Evolutionary conservation across 225 moss, liverwort and hornwort species (phyloP).

Genomic region (Takakia lepidozioides): DNA sequence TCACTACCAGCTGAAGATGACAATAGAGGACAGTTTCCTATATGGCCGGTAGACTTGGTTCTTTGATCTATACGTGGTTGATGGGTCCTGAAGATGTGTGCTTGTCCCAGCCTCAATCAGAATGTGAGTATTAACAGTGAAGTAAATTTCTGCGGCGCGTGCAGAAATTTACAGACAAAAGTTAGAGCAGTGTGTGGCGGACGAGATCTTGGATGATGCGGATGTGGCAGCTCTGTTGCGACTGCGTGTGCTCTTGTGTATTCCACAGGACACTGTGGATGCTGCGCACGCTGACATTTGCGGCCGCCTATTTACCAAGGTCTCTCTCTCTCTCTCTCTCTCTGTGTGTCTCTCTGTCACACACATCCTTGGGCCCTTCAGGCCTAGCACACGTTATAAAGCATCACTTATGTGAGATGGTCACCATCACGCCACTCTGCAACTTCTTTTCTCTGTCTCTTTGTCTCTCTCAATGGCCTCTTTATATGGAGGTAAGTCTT

Average conservation of each 20-base stretch:
- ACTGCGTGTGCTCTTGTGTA: constrained; percentile 82
- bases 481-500: too few relatives aligned
- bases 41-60: not conserved
- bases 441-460: too few relatives aligned
- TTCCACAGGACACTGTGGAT: constrained; percentile 79
- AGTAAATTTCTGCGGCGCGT: not conserved
- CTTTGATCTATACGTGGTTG: not conserved
- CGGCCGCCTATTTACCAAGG: constrained; percentile 87
- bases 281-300: constrained; percentile 76
- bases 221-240: constrained; percentile 77
- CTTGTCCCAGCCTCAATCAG: too few relatives aligned
- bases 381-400: too few relatives aligned
- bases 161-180: constrained; percentile 97
- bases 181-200: constrained; percentile 89
- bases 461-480: too few relatives aligned
- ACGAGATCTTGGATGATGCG: constrained; percentile 80
- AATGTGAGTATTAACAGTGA: too few relatives aligned
- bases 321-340: constrained; percentile 7
- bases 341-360: not conserved
- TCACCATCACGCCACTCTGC: too few relatives aligned
- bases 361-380: too few relatives aligned
- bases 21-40: too few relatives aligned
- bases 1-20: too few relatives aligned
- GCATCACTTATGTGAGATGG: too few relatives aligned
- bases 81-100: too few relatives aligned